These are phyloP conservation scores for Podaxis pistillaris DNA, from an alignment of 768 basidiomycete genomes.

Conservation along the genomic window DNA sequence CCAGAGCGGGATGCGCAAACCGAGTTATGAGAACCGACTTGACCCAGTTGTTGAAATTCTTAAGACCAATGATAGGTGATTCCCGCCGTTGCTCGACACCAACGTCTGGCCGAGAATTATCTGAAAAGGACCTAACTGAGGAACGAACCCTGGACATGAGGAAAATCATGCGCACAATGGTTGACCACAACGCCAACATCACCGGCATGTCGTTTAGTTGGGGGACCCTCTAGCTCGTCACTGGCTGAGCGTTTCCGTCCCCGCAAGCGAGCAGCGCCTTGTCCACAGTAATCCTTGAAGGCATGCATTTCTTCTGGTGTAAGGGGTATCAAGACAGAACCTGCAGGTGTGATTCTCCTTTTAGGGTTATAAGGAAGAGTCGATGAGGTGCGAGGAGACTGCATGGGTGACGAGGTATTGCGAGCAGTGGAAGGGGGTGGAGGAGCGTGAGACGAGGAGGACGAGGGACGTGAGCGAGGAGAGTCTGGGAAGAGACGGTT, in stretches of 20 bases:
- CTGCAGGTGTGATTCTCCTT: slow-evolving; percentile 57
- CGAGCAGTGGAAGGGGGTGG: slow-evolving; percentile 28
- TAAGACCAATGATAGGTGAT: slow-evolving; percentile 95
- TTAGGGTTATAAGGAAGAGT: slow-evolving; percentile 64
- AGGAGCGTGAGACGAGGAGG: slow-evolving; percentile 28
- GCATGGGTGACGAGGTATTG: slow-evolving; percentile 3
- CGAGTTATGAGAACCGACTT: slow-evolving; percentile 95
- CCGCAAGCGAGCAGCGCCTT: slow-evolving; percentile 50
- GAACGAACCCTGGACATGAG: slow-evolving; percentile 8
- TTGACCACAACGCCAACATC: slow-evolving; percentile 73
- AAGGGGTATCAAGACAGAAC: slow-evolving; percentile 63
- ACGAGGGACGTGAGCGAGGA: slow-evolving; percentile 29
- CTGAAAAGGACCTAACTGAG: slow-evolving; percentile 37
- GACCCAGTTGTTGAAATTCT: slow-evolving; percentile 99
- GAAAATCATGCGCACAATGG: slow-evolving; percentile 61
- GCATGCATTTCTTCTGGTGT: slow-evolving; percentile 58
- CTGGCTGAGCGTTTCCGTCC: slow-evolving; percentile 52
- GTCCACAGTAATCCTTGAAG: slow-evolving; percentile 56
- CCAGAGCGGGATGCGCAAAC: slow-evolving; percentile 74
- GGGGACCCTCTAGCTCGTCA: slow-evolving; percentile 37
- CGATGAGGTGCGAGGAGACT: slow-evolving; percentile 24
- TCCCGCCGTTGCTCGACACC: slow-evolving; percentile 80
- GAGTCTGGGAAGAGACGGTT: slow-evolving; percentile 18
- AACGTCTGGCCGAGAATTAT: slow-evolving; percentile 92
- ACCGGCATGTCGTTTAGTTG: slow-evolving; percentile 54